Base-by-base conservation (phyloP, 2,329 filamentous ascomycete species). In the Mollisiaceae sp. region DNA sequence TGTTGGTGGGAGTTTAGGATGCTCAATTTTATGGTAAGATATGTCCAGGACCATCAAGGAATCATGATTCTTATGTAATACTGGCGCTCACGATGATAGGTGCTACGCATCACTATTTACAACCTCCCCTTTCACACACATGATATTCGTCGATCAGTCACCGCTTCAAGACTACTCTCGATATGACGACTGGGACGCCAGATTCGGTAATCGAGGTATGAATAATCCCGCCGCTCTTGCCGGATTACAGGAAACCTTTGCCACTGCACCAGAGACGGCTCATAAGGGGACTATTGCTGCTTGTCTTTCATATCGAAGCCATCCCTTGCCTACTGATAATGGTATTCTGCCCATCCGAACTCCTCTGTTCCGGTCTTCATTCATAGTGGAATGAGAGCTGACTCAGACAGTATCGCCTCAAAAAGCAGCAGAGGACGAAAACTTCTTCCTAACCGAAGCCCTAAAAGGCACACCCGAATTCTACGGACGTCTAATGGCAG, bases 401-500 rank as follows among this genome's bases (percentile, higher is more conserved):
- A 41, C 38, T 4, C 3, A 41, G 4, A 12, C 38, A 41, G 27
- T 57, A 5, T 38, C 55, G 4, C n/a, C 8, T 2, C 32, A 57
- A 57, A 41, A 38, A 39, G 9, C 43, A 20, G 56, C 60, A 18
- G 62, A 62, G 24, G 75, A 76, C 59, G 72, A 74, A 41, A 54
- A 32, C 0, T 77, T 76, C 60, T 77, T 77, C 60, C 43, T 77
- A 0, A 38, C 15, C 1, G 71, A 74, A 50, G 74, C 75, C 1
- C 67, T 75, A 66, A 73, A 74, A 39, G 73, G 74, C 0, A 57
- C 73, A 52, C 56, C 64, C n/a, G 67, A 63, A 14, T 76, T 73
- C 73, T 71, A 72, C 50, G 75, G 74, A 9, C 71, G 70, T 47
- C 59, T 77, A 24, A 77, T 77, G 75, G 73, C 73, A 4, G 75